Evolutionary conservation across 2,329 filamentous ascomycete species (phyloP), one percentile per base, ranked within the genome.

Genomic region (Fusarium pseudonygamai): DNA sequence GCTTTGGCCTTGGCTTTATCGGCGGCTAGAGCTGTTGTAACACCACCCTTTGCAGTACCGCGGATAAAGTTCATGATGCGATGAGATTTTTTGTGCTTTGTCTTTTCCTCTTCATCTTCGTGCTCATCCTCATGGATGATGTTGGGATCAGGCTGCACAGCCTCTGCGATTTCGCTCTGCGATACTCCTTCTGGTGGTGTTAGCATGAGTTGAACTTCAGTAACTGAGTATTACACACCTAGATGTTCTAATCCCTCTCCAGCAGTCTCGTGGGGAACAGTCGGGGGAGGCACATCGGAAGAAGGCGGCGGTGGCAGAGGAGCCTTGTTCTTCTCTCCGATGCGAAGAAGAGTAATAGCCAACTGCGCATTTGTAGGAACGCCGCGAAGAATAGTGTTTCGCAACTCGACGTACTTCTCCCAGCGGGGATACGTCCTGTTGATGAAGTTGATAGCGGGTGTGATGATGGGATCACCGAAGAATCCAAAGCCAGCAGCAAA

Each of bases 311-410:
- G 91, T 0, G 93, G 93, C 0, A 97, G 82, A 1, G 94, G 94
- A 1, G 93, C 91, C 73, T 93, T 93, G 82, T 95, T 95, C 16
- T 89, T 89, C 82, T 97, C 94, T 45, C 93, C 94, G 36, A 96
- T 90, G 10, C 94, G 92, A 16, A 97, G 89, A 4, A 97, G 86
- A 0, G 94, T 97, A 34, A 97, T 84, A 0, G 93, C 91, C 24
- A 97, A 88, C 78, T 97, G 94, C 7, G 93, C 93, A 78, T 97
- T 96, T 4, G 94, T 97, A 2, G 94, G 94, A 0, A 96, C 91
- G 6, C 93, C 93, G 78, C 93, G 93, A 57, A 97, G 88, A 3
- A 96, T 80, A 0, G 92, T 94, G 75, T 94, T 94, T 55, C 92
- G 88, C 16, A 94, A 82, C 76, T 95, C 91, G 22, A 96, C 84